These are phyloP conservation scores for Apiospora koreana DNA, from an alignment of 2,329 filamentous ascomycete species.

Conservation along the genomic window DNA sequence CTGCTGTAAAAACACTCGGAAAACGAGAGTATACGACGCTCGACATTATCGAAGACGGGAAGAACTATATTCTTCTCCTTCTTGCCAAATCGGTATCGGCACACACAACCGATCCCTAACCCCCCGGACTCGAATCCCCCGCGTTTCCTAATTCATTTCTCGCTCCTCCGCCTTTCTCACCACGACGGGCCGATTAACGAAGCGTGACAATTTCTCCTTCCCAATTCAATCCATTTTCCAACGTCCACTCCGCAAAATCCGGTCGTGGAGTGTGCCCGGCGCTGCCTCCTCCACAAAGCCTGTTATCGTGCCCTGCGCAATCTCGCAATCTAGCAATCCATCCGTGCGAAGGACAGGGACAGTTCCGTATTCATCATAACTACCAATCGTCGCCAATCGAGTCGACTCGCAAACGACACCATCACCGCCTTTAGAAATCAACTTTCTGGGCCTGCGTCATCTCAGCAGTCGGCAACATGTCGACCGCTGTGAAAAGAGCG, in stretches of 20 bases:
- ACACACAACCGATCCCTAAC: not conserved
- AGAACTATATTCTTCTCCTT: not conserved
- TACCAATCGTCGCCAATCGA: not conserved
- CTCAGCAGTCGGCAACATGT: conserved; percentile 26
- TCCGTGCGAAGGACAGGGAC: not conserved
- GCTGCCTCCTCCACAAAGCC: conserved; percentile 14
- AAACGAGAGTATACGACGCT: not conserved
- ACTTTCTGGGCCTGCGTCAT: not conserved
- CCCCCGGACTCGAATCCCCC: conserved; percentile 24
- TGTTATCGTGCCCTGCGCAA: conserved; percentile 5
- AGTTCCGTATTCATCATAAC: not conserved
- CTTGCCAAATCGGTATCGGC: not conserved
- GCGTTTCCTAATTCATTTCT: conserved; percentile 29
- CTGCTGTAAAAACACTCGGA: not conserved
- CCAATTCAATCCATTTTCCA: conserved; percentile 4
- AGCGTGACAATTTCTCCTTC: conserved; percentile 24
- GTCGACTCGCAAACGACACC: not conserved
- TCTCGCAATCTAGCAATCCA: not conserved
- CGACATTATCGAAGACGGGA: not conserved
- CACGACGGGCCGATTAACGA: conserved; percentile 36
- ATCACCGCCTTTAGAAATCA: not conserved
- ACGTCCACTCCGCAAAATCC: conserved; percentile 22
- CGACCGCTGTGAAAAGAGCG: conserved; percentile 39
- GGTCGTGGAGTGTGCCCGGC: conserved; percentile 17
- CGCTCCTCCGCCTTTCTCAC: conserved; percentile 33